Evolutionary conservation across 257 asterid genomes (phyloP), one percentile per base, ranked within the genome.

Genomic region (Cinchona pubescens): DNA sequence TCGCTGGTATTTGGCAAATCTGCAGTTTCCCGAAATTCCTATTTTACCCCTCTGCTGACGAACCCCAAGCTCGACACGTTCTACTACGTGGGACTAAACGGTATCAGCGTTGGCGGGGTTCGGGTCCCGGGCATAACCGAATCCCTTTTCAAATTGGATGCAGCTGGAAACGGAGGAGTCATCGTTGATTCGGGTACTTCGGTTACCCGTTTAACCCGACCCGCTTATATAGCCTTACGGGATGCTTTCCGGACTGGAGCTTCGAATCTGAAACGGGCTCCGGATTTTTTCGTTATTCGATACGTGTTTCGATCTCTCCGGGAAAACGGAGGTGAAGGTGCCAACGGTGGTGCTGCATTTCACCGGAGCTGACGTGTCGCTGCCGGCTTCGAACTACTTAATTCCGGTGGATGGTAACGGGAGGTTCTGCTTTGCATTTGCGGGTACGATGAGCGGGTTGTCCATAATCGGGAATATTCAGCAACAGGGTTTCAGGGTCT

Each of bases 131-230:
- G 89, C 13, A 81, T 94, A 0, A 79, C 79, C 1, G 72, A 90
- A 21, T 84, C 92, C 43, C 75, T 83, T 1, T 94, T 92, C 85
- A 85, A 85, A 79, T 60, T 94, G 4, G 93, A 90, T 65, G 58
- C 71, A 3, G 75, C 78, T 0, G 98, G 98, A 14, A 82, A 69
- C 65, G 97, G 98, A 4, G 96, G 97, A 0, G 93, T 92, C 37
- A 94, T 92, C 1, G 85, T 94, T 40, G 98, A 94, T 42, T 90
- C 98, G 32, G 98, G 98, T 5, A 94, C 98, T 0, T 88, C 97
- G 3, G 94, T 92, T 21, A 94, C 98, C 66, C 81, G 97, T 23
- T 72, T 94, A 84, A 87, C 88, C 64, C 83, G 89, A 71, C 90
- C 93, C 71, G 98, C 97, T 1, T 94, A 94, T 77, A 69, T 80